Percentiles rank a stretch among this genome's conserved stretches.
Conservation (phyloP, 164 flowering plant genomes). For the Magnolia officinalis region DNA sequence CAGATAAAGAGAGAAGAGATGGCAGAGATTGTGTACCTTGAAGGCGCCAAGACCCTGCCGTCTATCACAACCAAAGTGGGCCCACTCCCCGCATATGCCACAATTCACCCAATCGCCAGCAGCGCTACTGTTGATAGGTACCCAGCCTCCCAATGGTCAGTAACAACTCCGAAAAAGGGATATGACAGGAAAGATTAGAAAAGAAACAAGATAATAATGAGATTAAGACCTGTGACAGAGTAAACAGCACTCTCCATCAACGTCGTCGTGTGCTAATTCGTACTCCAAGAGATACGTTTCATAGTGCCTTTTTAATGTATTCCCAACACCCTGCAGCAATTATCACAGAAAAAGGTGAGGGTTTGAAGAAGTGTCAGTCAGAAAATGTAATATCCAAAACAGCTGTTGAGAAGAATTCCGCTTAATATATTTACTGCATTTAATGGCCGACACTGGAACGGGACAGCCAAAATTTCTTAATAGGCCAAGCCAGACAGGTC, state of each 20-base stretch:
- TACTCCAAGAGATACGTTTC: slow-evolving; percentile 95
- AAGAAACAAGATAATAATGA: not conserved
- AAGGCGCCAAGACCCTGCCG: slow-evolving; percentile 97
- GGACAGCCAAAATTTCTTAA: too few relatives aligned
- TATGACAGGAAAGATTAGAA: not conserved
- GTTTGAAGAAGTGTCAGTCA: too few relatives aligned
- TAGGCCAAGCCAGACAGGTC: too few relatives aligned
- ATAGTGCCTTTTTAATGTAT: slow-evolving; percentile 93
- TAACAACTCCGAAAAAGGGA: not conserved
- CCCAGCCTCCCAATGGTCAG: not conserved
- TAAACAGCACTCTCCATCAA: slow-evolving; percentile 98
- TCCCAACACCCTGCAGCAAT: slow-evolving; percentile 74
- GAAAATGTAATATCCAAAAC: too few relatives aligned
- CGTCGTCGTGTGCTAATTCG: slow-evolving; percentile 97
- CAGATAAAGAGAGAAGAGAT: not conserved
- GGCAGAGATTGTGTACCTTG: slow-evolving; percentile 47
- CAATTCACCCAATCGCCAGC: slow-evolving; percentile 99
- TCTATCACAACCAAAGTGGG: slow-evolving; percentile 97
- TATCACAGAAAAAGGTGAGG: too few relatives aligned
- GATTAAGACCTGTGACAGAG: slow-evolving; percentile 80
- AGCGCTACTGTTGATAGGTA: slow-evolving; percentile 65
- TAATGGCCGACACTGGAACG: too few relatives aligned
- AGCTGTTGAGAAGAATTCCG: too few relatives aligned
- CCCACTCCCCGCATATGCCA: slow-evolving; percentile 98
- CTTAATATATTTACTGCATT: too few relatives aligned